These are phyloP conservation scores for Verticillium longisporum DNA, from an alignment of 2,329 filamentous ascomycete genomes.

Conservation along the genomic window DNA sequence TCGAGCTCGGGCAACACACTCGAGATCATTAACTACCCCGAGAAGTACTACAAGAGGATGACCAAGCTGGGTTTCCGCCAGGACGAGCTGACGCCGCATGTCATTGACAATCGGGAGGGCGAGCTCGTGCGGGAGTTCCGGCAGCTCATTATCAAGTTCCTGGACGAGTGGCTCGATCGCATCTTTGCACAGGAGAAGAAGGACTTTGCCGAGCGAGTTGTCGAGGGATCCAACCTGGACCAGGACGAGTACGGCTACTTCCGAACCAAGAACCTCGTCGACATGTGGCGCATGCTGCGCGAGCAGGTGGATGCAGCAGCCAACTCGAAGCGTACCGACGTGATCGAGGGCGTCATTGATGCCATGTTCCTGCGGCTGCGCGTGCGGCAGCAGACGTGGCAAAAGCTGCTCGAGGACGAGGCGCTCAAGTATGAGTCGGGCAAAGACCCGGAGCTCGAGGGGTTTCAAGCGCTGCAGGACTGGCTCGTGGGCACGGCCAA, in stretches of 20 bases:
- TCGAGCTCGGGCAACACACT: constrained; percentile 83
- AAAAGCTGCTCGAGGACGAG: constrained; percentile 83
- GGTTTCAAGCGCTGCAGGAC: constrained; percentile 78
- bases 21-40: constrained; percentile 88
- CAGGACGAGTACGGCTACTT: constrained; percentile 85
- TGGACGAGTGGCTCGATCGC: constrained; percentile 96
- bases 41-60: constrained; percentile 97
- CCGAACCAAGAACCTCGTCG: constrained; percentile 83
- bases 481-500: constrained; percentile 97
- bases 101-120: constrained; percentile 82
- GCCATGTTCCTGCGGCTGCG: constrained; percentile 89
- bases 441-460: constrained; percentile 49
- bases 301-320: constrained; percentile 85
- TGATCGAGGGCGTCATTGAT: constrained; percentile 91
- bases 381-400: constrained; percentile 76
- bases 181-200: constrained; percentile 79
- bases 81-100: constrained; percentile 72
- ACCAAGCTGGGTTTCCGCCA: constrained; percentile 73
- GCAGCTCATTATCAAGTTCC: constrained; percentile 86
- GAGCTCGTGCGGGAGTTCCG: constrained; percentile 93
- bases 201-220: constrained; percentile 70
- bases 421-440: constrained; percentile 62
- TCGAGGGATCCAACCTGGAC: constrained; percentile 71
- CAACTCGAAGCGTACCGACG: constrained; percentile 79
- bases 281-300: constrained; percentile 95